Evolutionary conservation across 306 rosid species (phyloP), one percentile per base, ranked within the genome.

Genomic region (Casuarina glauca): DNA sequence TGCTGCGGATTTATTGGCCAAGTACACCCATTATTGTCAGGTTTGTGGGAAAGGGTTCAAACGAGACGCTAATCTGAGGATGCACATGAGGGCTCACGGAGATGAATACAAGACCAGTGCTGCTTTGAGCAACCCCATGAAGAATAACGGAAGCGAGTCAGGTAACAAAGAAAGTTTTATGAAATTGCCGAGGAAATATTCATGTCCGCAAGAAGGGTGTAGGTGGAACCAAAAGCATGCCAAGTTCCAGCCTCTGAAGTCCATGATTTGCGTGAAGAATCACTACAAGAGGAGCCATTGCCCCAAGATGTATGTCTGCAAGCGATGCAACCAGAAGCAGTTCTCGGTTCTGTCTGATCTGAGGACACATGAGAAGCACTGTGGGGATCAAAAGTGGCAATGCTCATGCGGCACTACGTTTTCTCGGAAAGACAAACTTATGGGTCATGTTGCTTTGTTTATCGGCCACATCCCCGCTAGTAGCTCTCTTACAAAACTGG

Each of bases 61-160:
- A 84, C 80, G 98, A 0, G 98, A 95, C 1, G 98, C 98, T 0
- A 95, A 95, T 84, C 76, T 95, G 79, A 84, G 98, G 84, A 95
- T 92, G 97, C 98, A 95, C 78, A 95, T 95, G 98, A 88, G 98
- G 70, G 98, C 98, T 53, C 98, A 92, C 48, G 98, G 98, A 0
- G 97, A 95, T 67, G 93, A 92, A 85, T 91, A 95, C 83, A 95
- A 95, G 63, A 91, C 90, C 0, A 95, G 73, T 61, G 90, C 85
- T 2, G 97, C 98, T 2, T 77, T 95, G 77, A 88, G 89, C 84
- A 95, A 92, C 64, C 97, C 92, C 41, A 64, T 77, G 57, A 92
- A 87, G 85, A 85, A 78, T 46, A 85, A 16, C 3, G 79, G 19
- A 13, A 53, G 48, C 32, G 26, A 0, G 26, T 15, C 51, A 9